Conservation (phyloP, 371 early-diverging fungal genomes). For the Mortierella sp. region DNA sequence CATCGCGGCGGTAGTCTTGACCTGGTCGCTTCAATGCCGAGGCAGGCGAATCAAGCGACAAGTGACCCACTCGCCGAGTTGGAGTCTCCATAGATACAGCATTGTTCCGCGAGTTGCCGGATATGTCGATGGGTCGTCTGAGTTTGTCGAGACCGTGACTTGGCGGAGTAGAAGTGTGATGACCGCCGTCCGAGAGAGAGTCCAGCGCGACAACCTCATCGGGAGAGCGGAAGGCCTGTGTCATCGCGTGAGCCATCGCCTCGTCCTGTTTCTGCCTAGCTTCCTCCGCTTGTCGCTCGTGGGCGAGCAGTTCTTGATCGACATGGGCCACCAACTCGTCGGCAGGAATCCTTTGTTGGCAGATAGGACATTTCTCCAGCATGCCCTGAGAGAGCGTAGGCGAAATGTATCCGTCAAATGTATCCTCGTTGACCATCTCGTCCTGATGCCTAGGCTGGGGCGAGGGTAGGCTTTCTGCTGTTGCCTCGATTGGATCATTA, state of each 20-base stretch:
- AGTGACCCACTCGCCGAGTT: constrained; percentile 33
- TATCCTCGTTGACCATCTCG: not conserved
- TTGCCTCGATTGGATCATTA: not conserved
- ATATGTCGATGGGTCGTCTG: not conserved
- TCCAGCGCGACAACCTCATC: not conserved
- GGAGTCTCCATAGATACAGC: constrained; percentile 42
- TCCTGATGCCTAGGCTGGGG: not conserved
- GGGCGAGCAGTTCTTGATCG: constrained; percentile 41
- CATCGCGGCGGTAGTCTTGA: not conserved
- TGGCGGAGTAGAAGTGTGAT: not conserved
- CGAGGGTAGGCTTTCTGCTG: not conserved
- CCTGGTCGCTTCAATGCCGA: not conserved
- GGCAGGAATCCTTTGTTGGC: constrained; percentile 24
- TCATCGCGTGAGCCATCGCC: constrained; percentile 29
- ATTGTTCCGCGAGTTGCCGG: not conserved
- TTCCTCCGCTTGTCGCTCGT: constrained; percentile 61
- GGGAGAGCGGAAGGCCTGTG: not conserved
- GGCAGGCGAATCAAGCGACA: constrained; percentile 30
- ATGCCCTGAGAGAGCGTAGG: constrained; percentile 13
- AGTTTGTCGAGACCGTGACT: not conserved
- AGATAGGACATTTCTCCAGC: constrained; percentile 35
- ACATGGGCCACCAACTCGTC: constrained; percentile 40
- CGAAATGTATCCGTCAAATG: constrained; percentile 9
- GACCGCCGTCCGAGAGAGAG: not conserved
- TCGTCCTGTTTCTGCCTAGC: constrained; percentile 64